These are phyloP conservation scores for Kwoniella heveanensis DNA, from an alignment of 768 basidiomycete species.

Conservation along the genomic window DNA sequence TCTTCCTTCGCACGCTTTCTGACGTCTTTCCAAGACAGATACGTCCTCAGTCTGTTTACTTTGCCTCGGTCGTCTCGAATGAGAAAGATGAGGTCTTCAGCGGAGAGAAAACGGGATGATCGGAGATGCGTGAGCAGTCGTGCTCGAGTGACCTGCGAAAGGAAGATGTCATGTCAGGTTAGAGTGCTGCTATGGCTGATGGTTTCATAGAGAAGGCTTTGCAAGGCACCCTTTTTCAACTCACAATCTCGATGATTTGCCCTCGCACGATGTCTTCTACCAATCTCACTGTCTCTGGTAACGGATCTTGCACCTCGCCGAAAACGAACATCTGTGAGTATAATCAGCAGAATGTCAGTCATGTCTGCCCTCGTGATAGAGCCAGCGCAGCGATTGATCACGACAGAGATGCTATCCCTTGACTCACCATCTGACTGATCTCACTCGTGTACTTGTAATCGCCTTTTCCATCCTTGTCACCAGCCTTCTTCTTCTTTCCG, in stretches of 20 bases:
- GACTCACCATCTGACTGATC: conserved; percentile 85
- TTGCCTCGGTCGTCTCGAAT: conserved; percentile 92
- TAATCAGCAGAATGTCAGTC: not conserved
- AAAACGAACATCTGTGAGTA: conserved; percentile 86
- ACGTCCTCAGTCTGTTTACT: conserved; percentile 87
- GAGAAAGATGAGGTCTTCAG: conserved; percentile 94
- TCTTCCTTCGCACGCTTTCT: conserved; percentile 90
- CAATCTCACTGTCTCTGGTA: conserved; percentile 80
- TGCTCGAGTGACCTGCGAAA: conserved; percentile 75
- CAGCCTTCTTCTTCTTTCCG: conserved; percentile 32
- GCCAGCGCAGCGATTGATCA: too few species aligned
- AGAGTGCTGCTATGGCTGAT: too few species aligned
- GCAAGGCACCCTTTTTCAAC: too few species aligned
- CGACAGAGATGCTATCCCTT: not conserved
- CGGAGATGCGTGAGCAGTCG: conserved; percentile 78
- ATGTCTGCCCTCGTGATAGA: conserved; percentile 18
- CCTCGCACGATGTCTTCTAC: conserved; percentile 93
- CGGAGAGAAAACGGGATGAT: conserved; percentile 79
- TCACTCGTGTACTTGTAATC: conserved; percentile 85
- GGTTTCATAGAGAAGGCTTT: too few species aligned
- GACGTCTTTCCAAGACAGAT: conserved; percentile 96
- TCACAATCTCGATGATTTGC: conserved; percentile 85
- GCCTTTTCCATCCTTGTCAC: conserved; percentile 22
- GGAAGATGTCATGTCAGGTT: not conserved
- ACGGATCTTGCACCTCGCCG: conserved; percentile 89